phyloP scores from a whole-genome alignment of 139 green algal genomes.

The Mesotaenium endlicherianum region DNA sequence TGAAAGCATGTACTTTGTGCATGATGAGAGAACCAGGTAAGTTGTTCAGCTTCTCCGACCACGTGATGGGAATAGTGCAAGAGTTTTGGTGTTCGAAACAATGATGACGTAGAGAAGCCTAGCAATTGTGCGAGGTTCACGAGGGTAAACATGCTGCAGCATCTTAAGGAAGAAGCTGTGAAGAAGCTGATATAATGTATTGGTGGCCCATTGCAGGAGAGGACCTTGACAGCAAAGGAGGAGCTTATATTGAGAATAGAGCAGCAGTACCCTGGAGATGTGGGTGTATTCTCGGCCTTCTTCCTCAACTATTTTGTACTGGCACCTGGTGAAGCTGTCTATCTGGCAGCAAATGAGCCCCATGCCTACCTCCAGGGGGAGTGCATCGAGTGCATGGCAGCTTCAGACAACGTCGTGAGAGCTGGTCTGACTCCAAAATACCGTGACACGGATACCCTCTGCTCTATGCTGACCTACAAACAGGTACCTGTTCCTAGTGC shows the following conservation, averaged over 20 bases:
- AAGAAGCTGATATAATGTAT: too few relatives aligned
- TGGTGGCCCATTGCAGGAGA: too few relatives aligned
- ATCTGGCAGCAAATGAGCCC: constrained; percentile 90
- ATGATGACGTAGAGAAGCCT: too few relatives aligned
- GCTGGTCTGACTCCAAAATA: constrained; percentile 96
- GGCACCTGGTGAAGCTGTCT: constrained; percentile 72
- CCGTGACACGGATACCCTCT: constrained; percentile 76
- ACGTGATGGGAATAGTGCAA: too few relatives aligned
- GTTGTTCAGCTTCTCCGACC: too few relatives aligned
- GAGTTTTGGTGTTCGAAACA: too few relatives aligned
- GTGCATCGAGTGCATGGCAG: constrained; percentile 90
- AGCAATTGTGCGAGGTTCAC: too few relatives aligned
- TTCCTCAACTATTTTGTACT: constrained; percentile 84
- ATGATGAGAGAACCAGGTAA: too few relatives aligned
- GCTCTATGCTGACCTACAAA: constrained; percentile 85
- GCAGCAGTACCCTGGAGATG: constrained; percentile 85
- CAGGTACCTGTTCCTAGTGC: constrained; percentile 38
- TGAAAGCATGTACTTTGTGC: too few relatives aligned
- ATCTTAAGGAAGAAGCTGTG: too few relatives aligned
- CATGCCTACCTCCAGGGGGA: constrained; percentile 87
- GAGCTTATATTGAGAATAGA: constrained; percentile 78
- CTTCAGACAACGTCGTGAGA: constrained; percentile 94
- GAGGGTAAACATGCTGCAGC: too few relatives aligned
- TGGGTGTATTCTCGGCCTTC: constrained; percentile 86
- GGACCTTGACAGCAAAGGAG: constrained; percentile 58